Conservation (phyloP, 2,329 filamentous ascomycete genomes). For the Diplodia seriata region DNA sequence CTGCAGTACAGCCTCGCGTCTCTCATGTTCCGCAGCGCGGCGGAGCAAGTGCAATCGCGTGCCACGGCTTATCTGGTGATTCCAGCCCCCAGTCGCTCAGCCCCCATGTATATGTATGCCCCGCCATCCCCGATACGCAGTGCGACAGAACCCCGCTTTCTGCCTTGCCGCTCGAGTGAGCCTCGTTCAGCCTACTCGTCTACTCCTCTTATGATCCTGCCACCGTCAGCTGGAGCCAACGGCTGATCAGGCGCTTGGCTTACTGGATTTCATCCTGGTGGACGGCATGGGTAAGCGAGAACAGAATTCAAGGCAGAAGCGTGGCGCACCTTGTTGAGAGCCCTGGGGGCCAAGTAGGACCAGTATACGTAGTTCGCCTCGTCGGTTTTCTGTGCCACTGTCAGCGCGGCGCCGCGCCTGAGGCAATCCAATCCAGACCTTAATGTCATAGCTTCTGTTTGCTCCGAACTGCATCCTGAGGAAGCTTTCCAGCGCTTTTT, state of each 20-base stretch:
- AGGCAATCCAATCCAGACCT: neutral
- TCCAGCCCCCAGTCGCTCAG: neutral
- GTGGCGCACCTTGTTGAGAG: conserved; percentile 10
- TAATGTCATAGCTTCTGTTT: conserved; percentile 1
- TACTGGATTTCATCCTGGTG: conserved; percentile 22
- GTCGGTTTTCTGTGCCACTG: conserved; percentile 1
- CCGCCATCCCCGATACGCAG: neutral
- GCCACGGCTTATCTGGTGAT: conserved; percentile 2
- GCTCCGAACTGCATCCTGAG: conserved; percentile 14
- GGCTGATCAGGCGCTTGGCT: neutral
- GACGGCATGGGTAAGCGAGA: conserved; percentile 12
- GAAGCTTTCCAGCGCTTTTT: conserved; percentile 1
- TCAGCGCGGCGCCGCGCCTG: neutral
- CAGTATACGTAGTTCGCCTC: conserved; percentile 25
- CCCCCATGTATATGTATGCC: neutral
- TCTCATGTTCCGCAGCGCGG: neutral
- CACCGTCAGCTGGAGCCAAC: neutral
- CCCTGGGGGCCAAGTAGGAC: conserved; percentile 16
- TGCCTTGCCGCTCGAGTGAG: conserved; percentile 14
- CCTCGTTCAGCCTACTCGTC: conserved; percentile 12
- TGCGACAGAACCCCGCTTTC: conserved; percentile 14
- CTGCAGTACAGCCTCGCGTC: neutral
- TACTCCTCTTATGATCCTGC: conserved; percentile 18
- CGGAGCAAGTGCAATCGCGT: neutral
- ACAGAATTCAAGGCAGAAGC: neutral